Evolutionary conservation across 1,284 basidiomycete genomes (phyloP), one percentile per base, ranked within the genome.

Genomic region (Anthracocystis setariae): DNA sequence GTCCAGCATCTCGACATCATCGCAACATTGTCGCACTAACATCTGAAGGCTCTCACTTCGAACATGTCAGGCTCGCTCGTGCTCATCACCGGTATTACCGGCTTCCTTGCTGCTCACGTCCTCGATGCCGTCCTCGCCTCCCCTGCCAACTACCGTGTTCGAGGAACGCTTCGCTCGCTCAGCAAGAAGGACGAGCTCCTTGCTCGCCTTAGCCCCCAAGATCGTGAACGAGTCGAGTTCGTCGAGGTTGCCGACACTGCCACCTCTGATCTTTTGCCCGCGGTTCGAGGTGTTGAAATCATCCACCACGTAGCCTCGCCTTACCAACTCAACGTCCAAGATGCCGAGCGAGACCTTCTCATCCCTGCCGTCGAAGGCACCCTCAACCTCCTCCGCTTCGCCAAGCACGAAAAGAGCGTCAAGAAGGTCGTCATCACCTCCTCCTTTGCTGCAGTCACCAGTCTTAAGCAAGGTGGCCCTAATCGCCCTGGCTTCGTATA

Each of bases 291-390:
- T 3, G 76, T 77, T 13, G 56, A 40, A 44, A 67, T 63, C 44
- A 56, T 82, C 27, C 61, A 68, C 38, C 68, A 75, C 29, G 52
- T 53, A 2, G 70, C 70, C 24, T 83, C 64, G 25, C 76, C 81
- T 2, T 82, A 77, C 63, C 73, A 79, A 47, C 56, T 77, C 45
- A 62, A 74, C 23, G 74, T 81, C 15, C 49, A 71, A 29, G 83
- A 84, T 53, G 74, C 80, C 15, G 76, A 79, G 56, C 65, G 67
- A 27, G 81, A 84, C 49, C 71, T 84, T 42, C 75, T 84, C 42
- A 64, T 70, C 18, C 83, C 83, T 0, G 83, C 83, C 10, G 66
- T 84, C 32, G 75, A 83, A 39, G 83, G 83, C 2, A 84, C 82
- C 0, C 64, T 83, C 23, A 74, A 77, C 23, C 58, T 84, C 5